Conservation (phyloP, 2,329 filamentous ascomycete species). For the Ophiosphaerella herpotricha region DNA sequence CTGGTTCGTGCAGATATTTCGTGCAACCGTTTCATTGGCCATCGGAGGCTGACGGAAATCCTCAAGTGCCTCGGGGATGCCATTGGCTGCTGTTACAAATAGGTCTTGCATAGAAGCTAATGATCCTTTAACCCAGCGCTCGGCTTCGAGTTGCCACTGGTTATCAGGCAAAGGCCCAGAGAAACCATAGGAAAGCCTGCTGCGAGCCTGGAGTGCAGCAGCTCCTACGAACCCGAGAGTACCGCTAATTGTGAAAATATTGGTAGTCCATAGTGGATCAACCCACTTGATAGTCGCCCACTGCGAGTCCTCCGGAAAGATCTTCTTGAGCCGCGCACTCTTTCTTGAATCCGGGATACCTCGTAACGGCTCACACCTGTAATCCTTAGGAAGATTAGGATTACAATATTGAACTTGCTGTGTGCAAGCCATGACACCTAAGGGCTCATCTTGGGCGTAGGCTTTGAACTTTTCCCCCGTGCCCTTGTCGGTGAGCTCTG, state of each 20-base stretch:
- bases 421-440: constrained; percentile 34
- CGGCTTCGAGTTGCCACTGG: constrained; percentile 45
- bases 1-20: constrained; percentile 21
- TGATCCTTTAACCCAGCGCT: constrained; percentile 31
- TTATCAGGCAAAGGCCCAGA: constrained; percentile 31
- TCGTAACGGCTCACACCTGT: constrained; percentile 23
- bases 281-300: constrained; percentile 7
- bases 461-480: constrained; percentile 4
- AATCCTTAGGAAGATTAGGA: constrained; percentile 16
- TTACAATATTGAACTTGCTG: constrained; percentile 46
- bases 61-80: constrained; percentile 3
- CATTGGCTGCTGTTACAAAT: constrained; percentile 18
- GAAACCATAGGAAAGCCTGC: constrained; percentile 10
- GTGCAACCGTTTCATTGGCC: constrained; percentile 9
- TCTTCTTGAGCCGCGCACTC: background rate
- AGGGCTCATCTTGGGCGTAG: constrained; percentile 25
- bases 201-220: constrained; percentile 13
- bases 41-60: constrained; percentile 8
- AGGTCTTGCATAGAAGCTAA: constrained; percentile 36
- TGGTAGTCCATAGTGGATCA: constrained; percentile 2
- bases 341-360: constrained; percentile 12
- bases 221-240: constrained; percentile 13
- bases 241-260: constrained; percentile 5
- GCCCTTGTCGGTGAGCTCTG: constrained; percentile 1
- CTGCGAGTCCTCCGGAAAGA: constrained; percentile 4